Evolutionary conservation across 2,329 filamentous ascomycete species (phyloP), one percentile per base, ranked within the genome.

Genomic region (Thermothelomyces thermophilus): DNA sequence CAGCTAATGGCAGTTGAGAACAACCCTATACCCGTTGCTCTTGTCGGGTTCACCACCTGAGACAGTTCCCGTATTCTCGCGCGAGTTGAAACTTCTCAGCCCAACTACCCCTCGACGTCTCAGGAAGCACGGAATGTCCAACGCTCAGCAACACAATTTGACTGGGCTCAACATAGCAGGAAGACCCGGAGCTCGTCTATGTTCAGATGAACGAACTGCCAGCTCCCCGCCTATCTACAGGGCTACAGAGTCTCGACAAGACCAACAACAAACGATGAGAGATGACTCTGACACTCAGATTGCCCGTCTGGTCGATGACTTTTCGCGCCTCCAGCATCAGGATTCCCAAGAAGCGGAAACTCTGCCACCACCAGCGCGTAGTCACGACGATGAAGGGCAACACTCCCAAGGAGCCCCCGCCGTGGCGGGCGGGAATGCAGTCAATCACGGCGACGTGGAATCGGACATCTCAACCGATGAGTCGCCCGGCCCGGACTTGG

Each of bases 401-500:
- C 5, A 7, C 20, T n/a, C 9, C 13, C 33, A 10, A 2, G 26
- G 11, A 20, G 24, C 22, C 8, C 1, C 20, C 3, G n/a, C 31
- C 9, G 16, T 14, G 5, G 16, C 16, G 5, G 10, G 1, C 33
- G 26, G 6, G 17, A 1, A 14, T 14, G 35, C 3, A 9, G 7
- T n/a, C 28, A 6, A 22, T 5, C 7, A 20, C 19, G n/a, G 6
- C 35, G 22, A 13, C 13, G 30, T 28, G 41, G 35, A 35, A 10
- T 2, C 24, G 3, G 26, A 16, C 1, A 8, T 24, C n/a, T 45
- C 28, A 2, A n/a, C 39, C 8, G 54, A 50, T 24, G 46, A 44
- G 4, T n/a, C 17, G 16, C 37, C 39, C 16, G 47, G 41, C 13
- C 20, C 39, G n/a, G 26, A 37, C 36, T 51, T 49, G 11, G 50